Percentiles rank a stretch among this genome's conserved stretches.
These are phyloP conservation scores for Lentinula raphanica DNA, from an alignment of 768 basidiomycete species.

Conservation along the genomic window DNA sequence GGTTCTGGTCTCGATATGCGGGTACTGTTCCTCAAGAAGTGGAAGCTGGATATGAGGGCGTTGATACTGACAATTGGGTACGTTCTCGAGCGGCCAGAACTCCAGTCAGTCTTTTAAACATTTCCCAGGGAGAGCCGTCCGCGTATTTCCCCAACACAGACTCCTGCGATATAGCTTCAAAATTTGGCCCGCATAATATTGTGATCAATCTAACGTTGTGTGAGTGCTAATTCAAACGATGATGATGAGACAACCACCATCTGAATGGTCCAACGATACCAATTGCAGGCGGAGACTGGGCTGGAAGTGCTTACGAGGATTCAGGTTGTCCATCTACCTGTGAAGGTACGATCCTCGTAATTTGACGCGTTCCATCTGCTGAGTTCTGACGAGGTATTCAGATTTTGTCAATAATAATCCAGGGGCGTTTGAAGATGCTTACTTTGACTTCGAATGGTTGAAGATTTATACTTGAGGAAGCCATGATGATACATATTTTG, in stretches of 20 bases:
- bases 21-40: constrained; percentile 44
- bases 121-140: constrained; percentile 43
- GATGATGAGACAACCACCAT: not conserved
- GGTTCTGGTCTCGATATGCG: constrained; percentile 65
- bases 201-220: constrained; percentile 50
- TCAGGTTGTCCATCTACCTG: constrained; percentile 53
- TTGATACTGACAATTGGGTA: constrained; percentile 54
- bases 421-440: constrained; percentile 51
- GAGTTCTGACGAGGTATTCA: constrained; percentile 18
- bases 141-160: constrained; percentile 56
- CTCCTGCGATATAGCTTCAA: constrained; percentile 53
- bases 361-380: not conserved
- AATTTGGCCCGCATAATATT: constrained; percentile 56
- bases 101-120: not conserved
- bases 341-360: constrained; percentile 25
- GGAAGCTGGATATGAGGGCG: constrained; percentile 27
- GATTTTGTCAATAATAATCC: constrained; percentile 62
- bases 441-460: constrained; percentile 58
- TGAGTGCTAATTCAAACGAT: constrained; percentile 13
- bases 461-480: constrained; percentile 26
- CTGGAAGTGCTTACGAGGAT: constrained; percentile 37
- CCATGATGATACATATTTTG: no score
- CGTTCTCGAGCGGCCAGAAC: constrained; percentile 5
- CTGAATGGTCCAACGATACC: no score
- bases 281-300: constrained; percentile 47